Conservation (phyloP, 495 filamentous ascomycete genomes). For the Ascobolus immersus region DNA sequence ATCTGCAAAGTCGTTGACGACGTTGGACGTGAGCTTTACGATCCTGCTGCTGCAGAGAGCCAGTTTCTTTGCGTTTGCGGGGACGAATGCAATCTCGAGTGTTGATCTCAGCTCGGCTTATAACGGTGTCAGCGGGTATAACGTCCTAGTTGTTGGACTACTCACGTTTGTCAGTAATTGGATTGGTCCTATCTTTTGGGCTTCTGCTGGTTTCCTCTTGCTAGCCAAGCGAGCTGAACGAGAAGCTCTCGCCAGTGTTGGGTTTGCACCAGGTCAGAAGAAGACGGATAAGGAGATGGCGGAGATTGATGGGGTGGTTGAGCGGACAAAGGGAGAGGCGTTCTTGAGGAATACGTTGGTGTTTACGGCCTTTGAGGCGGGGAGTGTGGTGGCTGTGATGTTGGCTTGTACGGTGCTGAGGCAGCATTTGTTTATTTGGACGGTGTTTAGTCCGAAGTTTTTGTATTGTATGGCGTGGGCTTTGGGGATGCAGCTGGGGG, state of each 20-base stretch:
- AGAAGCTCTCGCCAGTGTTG: conserved; percentile 7
- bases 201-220: conserved; percentile 30
- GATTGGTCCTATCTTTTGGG: conserved; percentile 79
- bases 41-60: conserved; percentile 42
- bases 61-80: conserved; percentile 76
- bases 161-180: conserved; percentile 77
- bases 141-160: conserved; percentile 39
- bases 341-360: conserved; percentile 5
- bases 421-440: conserved; percentile 95
- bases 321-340: background rate
- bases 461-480: conserved; percentile 77
- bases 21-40: conserved; percentile 33
- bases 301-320: background rate
- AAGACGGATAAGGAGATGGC: conserved; percentile 3
- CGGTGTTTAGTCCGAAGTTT: conserved; percentile 93
- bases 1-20: conserved; percentile 23
- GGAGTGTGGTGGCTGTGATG: conserved; percentile 60
- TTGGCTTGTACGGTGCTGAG: conserved; percentile 59
- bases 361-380: conserved; percentile 25
- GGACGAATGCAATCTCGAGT: conserved; percentile 75
- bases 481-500: conserved; percentile 44
- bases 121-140: conserved; percentile 52
- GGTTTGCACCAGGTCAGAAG: conserved; percentile 5
- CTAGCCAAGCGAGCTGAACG: conserved; percentile 16
- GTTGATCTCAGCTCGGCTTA: conserved; percentile 65